Percentiles rank a stretch among this genome's conserved stretches.
Evolutionary conservation across 2,329 filamentous ascomycete genomes (phyloP).

Genomic region (Colletotrichum sp.): DNA sequence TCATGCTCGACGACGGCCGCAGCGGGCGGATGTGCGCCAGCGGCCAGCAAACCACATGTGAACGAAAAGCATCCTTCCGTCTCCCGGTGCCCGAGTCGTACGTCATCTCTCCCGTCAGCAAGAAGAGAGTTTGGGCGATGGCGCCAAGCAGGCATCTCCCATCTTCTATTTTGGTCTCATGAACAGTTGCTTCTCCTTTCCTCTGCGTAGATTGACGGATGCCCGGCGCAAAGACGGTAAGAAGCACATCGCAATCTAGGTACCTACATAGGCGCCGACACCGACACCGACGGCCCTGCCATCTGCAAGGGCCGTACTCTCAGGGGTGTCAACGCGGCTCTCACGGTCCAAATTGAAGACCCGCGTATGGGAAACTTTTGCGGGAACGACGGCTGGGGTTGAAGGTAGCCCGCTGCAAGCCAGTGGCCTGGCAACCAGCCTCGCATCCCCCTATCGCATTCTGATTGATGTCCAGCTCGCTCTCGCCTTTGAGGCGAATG

Average conservation of each 20-base stretch:
- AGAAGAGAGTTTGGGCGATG: background rate
- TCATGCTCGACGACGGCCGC: conserved; percentile 6
- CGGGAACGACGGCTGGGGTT: conserved; percentile 12
- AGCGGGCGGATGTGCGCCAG: conserved; percentile 12
- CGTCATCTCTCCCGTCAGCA: conserved; percentile 19
- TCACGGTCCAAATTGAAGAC: conserved; percentile 14
- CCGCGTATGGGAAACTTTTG: conserved; percentile 8
- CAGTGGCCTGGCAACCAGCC: background rate
- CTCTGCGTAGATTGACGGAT: background rate
- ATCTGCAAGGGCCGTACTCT: conserved; percentile 13
- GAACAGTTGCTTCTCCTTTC: background rate
- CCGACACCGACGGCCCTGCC: background rate
- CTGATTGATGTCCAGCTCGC: background rate
- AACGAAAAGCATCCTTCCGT: background rate
- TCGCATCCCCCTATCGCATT: background rate
- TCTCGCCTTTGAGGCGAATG: background rate
- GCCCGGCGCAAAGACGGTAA: background rate
- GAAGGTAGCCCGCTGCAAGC: background rate
- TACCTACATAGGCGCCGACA: background rate
- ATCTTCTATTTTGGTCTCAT: conserved; percentile 12
- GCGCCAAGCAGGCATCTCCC: conserved; percentile 18
- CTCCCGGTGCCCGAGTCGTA: conserved; percentile 8
- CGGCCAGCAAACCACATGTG: conserved; percentile 5
- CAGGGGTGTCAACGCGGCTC: conserved; percentile 14
- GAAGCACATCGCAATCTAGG: background rate